Evolutionary conservation across 495 filamentous ascomycete species (phyloP).

Genomic region (Cetradonia linearis): DNA sequence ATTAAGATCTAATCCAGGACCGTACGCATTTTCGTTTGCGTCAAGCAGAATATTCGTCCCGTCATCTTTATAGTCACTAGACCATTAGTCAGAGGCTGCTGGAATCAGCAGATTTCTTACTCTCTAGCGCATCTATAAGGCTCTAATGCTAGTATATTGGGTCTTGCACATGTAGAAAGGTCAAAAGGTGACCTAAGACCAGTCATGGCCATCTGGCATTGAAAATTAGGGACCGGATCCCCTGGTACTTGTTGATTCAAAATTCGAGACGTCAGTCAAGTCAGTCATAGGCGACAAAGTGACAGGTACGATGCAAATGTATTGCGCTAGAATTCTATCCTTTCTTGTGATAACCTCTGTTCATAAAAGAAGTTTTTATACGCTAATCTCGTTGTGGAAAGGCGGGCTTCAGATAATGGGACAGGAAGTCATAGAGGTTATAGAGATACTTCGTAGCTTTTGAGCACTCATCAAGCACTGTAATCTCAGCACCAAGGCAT

Average conservation of each 20-base stretch:
- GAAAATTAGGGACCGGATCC: no score
- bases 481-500: no score
- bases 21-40: constrained; percentile 95
- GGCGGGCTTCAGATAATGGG: neutral
- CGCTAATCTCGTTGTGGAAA: constrained; percentile 4
- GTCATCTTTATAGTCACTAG: constrained; percentile 96
- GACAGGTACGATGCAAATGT: no score
- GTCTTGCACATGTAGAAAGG: constrained; percentile 67
- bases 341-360: no score
- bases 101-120: constrained; percentile 37
- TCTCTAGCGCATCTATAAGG: constrained; percentile 80
- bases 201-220: neutral
- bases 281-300: no score
- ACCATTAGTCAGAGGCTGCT: constrained; percentile 28
- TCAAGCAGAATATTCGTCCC: constrained; percentile 94
- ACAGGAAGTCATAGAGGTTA: no score
- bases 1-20: constrained; percentile 54
- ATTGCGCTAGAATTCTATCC: no score
- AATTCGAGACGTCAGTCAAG: no score
- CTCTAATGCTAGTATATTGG: constrained; percentile 72
- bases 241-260: no score
- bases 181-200: constrained; percentile 47
- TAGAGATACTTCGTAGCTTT: no score
- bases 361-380: neutral
- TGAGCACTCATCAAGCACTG: no score